phyloP scores from a whole-genome alignment of 768 basidiomycete genomes.

The Lenzites betulinus region DNA sequence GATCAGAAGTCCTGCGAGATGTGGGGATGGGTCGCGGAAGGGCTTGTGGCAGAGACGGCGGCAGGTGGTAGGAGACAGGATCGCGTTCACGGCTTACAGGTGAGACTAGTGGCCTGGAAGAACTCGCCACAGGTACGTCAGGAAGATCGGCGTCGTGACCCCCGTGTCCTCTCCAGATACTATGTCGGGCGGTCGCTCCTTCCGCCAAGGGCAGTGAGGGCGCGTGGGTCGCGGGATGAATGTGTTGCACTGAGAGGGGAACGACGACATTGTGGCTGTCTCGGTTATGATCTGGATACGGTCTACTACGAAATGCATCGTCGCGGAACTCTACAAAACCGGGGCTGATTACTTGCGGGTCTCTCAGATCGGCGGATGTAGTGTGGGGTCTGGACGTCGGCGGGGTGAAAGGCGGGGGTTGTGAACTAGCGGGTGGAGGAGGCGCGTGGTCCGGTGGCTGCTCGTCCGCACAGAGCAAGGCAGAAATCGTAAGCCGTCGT shows the following conservation, averaged over 20 bases:
- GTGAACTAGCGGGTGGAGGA: slow-evolving; percentile 7
- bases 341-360: background rate
- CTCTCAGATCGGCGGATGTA: slow-evolving; percentile 1
- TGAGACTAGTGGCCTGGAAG: slow-evolving; percentile 5
- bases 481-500: slow-evolving; percentile 74
- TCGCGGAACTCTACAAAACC: slow-evolving; percentile 6
- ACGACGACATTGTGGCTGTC: slow-evolving; percentile 23
- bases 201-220: slow-evolving; percentile 24
- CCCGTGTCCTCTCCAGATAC: slow-evolving; percentile 1
- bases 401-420: slow-evolving; percentile 1
- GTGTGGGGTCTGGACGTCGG: slow-evolving; percentile 1
- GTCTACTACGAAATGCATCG: slow-evolving; percentile 10
- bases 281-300: slow-evolving; percentile 9
- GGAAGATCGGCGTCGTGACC: background rate
- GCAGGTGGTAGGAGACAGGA: slow-evolving; percentile 2
- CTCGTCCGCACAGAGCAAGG: slow-evolving; percentile 64
- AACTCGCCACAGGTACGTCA: slow-evolving; percentile 4
- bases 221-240: slow-evolving; percentile 22
- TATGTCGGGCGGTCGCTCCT: background rate
- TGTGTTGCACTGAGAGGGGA: slow-evolving; percentile 25
- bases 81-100: slow-evolving; percentile 17
- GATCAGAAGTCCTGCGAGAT: slow-evolving; percentile 16
- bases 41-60: slow-evolving; percentile 3
- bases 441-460: slow-evolving; percentile 14
- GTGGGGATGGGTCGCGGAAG: background rate